Conservation (phyloP, 805 yeast genomes). For the Kodamaea kakaduensis region DNA sequence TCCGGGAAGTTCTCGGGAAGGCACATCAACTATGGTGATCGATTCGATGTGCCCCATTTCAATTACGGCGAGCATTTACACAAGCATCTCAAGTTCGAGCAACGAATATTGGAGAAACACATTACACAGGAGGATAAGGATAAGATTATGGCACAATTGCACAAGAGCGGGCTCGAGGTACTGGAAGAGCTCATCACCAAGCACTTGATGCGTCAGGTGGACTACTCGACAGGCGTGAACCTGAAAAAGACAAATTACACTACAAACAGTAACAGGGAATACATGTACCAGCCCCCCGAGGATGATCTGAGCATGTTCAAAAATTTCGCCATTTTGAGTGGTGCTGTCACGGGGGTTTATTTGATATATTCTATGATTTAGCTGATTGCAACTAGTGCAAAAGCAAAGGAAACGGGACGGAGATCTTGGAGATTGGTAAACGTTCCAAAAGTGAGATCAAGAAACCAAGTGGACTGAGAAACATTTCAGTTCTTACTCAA, state of each 20-base stretch:
- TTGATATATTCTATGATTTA: slow-evolving; percentile 19
- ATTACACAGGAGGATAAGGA: slow-evolving; percentile 29
- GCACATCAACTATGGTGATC: slow-evolving; percentile 36
- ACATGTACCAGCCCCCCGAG: slow-evolving; percentile 35
- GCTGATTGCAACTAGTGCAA: too few relatives aligned
- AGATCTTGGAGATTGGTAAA: too few relatives aligned
- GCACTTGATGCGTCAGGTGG: slow-evolving; percentile 38
- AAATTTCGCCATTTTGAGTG: slow-evolving; percentile 26
- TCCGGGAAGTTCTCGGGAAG: slow-evolving; percentile 29
- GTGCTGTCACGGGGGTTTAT: slow-evolving; percentile 28
- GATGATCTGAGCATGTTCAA: slow-evolving; percentile 15
- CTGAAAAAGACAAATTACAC: too few relatives aligned
- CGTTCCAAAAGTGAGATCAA: too few relatives aligned
- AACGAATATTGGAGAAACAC: slow-evolving; percentile 33
- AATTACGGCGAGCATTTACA: slow-evolving; percentile 52
- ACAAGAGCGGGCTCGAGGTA: slow-evolving; percentile 30
- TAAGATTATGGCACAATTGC: slow-evolving; percentile 30
- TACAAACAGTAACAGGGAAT: slow-evolving; percentile 21
- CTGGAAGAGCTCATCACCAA: slow-evolving; percentile 41
- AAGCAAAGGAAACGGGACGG: too few relatives aligned
- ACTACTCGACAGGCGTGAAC: slow-evolving; percentile 13
- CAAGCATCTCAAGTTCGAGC: slow-evolving; percentile 48
- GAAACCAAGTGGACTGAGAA: too few relatives aligned
- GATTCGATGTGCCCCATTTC: slow-evolving; percentile 59
- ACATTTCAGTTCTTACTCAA: too few relatives aligned